Conservation (phyloP, 352 stramenopile species). For the Globisporangium megalacanthum region DNA sequence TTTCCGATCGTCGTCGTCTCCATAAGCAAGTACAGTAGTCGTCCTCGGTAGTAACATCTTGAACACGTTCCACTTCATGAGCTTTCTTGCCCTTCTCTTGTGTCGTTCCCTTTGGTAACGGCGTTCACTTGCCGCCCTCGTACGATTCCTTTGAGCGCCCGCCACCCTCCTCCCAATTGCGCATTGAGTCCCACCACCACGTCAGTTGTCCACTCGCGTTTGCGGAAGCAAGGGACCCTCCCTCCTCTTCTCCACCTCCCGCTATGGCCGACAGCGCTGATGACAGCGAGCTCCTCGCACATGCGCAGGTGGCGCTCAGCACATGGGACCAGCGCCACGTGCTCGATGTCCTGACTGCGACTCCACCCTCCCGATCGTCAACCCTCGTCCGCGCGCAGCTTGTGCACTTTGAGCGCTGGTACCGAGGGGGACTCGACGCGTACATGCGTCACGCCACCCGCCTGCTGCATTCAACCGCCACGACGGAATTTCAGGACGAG, state of each 20-base stretch:
- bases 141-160: too few species aligned
- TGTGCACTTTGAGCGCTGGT: conserved; percentile 60
- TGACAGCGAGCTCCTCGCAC: conserved; percentile 6
- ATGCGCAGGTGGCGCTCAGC: conserved; percentile 21
- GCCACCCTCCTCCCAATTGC: too few species aligned
- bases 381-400: conserved; percentile 33
- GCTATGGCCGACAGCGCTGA: background rate
- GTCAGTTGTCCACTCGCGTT: conserved; percentile 1
- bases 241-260: background rate
- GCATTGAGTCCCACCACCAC: background rate
- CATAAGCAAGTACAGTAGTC: background rate
- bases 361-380: background rate
- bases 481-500: background rate
- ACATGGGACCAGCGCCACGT: conserved; percentile 43
- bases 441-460: conserved; percentile 48
- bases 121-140: too few species aligned
- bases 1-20: background rate
- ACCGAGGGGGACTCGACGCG: conserved; percentile 49
- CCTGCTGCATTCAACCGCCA: conserved; percentile 17
- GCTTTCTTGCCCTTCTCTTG: too few species aligned
- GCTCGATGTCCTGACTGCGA: conserved; percentile 20
- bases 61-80: background rate
- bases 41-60: background rate
- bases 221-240: conserved; percentile 1
- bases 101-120: too few species aligned